phyloP scores from a whole-genome alignment of 2,329 filamentous ascomycete species.

The Beauveria rudraprayagi region DNA sequence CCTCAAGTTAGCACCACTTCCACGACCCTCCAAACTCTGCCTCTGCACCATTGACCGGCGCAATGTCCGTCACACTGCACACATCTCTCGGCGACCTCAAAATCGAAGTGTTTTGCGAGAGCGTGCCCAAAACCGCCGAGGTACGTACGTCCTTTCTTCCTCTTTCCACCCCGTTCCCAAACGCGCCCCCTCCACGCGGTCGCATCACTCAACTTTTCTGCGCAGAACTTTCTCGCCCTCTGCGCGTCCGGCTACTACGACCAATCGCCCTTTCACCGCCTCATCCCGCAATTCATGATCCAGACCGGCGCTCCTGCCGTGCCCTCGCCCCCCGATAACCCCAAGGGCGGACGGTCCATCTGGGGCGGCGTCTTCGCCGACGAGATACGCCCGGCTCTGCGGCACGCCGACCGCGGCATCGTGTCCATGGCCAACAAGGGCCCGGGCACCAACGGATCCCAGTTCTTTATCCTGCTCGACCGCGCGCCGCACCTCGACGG shows the following conservation, averaged over 20 bases:
- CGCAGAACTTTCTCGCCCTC: slow-evolving; percentile 76
- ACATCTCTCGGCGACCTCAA: slow-evolving; percentile 87
- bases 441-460: slow-evolving; percentile 63
- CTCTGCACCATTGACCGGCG: neutral
- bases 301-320: slow-evolving; percentile 62
- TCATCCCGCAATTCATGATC: slow-evolving; percentile 74
- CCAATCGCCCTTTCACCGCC: slow-evolving; percentile 66
- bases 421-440: slow-evolving; percentile 76
- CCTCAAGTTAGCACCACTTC: no score
- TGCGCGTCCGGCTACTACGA: slow-evolving; percentile 75
- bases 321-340: slow-evolving; percentile 44
- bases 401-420: slow-evolving; percentile 60
- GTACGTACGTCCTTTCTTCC: slow-evolving; percentile 28
- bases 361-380: slow-evolving; percentile 70
- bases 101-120: slow-evolving; percentile 92
- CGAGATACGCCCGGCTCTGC: slow-evolving; percentile 64
- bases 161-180: neutral
- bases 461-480: slow-evolving; percentile 76
- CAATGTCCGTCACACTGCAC: slow-evolving; percentile 67
- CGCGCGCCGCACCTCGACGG: slow-evolving; percentile 75
- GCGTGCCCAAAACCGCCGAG: slow-evolving; percentile 86
- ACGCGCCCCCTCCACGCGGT: no score
- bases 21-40: neutral
- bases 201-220: slow-evolving; percentile 9
- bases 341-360: slow-evolving; percentile 64